phyloP scores from a whole-genome alignment of 2,329 filamentous ascomycete genomes.

The Aciculosporium take region DNA sequence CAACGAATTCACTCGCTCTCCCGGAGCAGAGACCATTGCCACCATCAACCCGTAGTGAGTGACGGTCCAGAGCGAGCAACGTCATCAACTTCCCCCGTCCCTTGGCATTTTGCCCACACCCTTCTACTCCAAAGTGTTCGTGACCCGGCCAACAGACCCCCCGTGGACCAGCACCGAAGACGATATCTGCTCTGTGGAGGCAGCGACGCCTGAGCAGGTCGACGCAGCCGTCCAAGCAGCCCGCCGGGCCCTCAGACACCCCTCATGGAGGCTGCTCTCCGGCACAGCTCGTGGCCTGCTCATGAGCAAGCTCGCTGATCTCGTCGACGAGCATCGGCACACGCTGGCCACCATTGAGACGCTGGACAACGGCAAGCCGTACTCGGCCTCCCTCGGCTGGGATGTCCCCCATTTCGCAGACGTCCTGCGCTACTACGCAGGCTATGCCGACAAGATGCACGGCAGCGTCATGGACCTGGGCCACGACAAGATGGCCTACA shows the following conservation, averaged over 20 bases:
- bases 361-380: slow-evolving; percentile 62
- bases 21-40: slow-evolving; percentile 47
- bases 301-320: slow-evolving; percentile 48
- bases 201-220: slow-evolving; percentile 9
- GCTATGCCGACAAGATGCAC: slow-evolving; percentile 72
- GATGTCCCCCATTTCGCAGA: slow-evolving; percentile 35
- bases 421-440: slow-evolving; percentile 30
- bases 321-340: slow-evolving; percentile 42
- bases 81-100: too few species aligned
- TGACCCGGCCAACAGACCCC: too few species aligned
- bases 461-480: slow-evolving; percentile 65
- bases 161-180: slow-evolving; percentile 11
- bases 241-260: slow-evolving; percentile 48
- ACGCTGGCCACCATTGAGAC: slow-evolving; percentile 40
- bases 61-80: too few species aligned
- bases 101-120: too few species aligned
- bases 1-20: slow-evolving; percentile 62
- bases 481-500: slow-evolving; percentile 58
- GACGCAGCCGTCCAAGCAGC: slow-evolving; percentile 24
- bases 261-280: slow-evolving; percentile 51
- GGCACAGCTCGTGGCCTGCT: slow-evolving; percentile 45
- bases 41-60: slow-evolving; percentile 56
- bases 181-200: slow-evolving; percentile 7
- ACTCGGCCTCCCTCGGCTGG: slow-evolving; percentile 40
- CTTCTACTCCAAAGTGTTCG: too few species aligned